phyloP scores from a whole-genome alignment of 2,329 filamentous ascomycete species.

The Pyricularia sp. region DNA sequence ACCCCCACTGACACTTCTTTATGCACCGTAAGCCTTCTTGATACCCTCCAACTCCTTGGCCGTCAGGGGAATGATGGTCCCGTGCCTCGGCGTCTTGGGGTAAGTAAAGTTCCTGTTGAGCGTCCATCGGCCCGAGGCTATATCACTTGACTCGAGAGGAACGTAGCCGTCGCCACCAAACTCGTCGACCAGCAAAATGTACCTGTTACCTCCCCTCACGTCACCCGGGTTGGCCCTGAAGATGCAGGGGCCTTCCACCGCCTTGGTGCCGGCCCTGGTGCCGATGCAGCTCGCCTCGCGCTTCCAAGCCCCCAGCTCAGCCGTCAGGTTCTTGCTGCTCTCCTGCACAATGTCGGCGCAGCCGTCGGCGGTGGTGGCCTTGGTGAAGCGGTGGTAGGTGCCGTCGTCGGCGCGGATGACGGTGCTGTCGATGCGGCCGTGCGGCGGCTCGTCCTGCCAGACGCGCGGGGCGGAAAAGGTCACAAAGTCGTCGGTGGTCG shows the following conservation, averaged over 20 bases:
- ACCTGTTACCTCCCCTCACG: constrained; percentile 40
- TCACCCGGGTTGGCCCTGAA: constrained; percentile 41
- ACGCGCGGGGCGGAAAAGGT: constrained; percentile 35
- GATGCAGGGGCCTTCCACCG: constrained; percentile 40
- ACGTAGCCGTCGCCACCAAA: constrained; percentile 42
- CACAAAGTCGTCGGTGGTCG: constrained; percentile 38
- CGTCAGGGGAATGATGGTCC: constrained; percentile 42
- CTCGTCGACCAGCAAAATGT: constrained; percentile 43
- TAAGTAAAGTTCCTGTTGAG: constrained; percentile 35
- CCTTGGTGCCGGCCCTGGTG: constrained; percentile 33
- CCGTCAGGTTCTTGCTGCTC: constrained; percentile 30
- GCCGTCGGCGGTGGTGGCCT: constrained; percentile 36
- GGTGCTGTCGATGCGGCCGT: constrained; percentile 41
- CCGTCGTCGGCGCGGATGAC: constrained; percentile 29
- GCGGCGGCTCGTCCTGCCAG: constrained; percentile 39
- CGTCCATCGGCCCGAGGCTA: constrained; percentile 37
- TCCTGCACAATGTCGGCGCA: constrained; percentile 47
- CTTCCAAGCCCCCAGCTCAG: constrained; percentile 31
- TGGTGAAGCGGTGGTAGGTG: constrained; percentile 44
- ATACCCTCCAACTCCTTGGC: constrained; percentile 26
- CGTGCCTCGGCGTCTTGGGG: constrained; percentile 40
- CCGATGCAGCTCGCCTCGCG: constrained; percentile 38
- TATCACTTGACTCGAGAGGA: constrained; percentile 39
- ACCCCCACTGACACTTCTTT: background rate
- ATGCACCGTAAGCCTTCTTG: background rate